These are phyloP conservation scores for Pythium brachiatum DNA, from an alignment of 352 stramenopile genomes.

Conservation along the genomic window DNA sequence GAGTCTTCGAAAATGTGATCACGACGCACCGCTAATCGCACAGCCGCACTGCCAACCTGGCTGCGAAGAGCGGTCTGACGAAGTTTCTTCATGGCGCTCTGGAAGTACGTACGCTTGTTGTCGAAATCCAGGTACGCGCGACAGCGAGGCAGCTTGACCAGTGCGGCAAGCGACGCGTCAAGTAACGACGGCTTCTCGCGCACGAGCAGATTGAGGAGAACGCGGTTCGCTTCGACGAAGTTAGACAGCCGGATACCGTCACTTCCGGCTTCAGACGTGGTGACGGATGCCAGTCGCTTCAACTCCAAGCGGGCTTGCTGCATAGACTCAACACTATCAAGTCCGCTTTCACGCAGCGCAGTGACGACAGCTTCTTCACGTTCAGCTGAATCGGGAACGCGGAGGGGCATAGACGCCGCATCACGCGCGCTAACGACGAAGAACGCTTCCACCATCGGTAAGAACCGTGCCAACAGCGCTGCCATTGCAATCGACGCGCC, in stretches of 20 bases:
- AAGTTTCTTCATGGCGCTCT: conserved; percentile 92
- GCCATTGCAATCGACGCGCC: conserved; percentile 89
- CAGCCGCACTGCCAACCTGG: conserved; percentile 89
- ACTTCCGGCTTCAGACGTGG: conserved; percentile 53
- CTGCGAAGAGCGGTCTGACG: conserved; percentile 79
- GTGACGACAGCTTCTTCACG: conserved; percentile 76
- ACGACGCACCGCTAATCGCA: conserved; percentile 88
- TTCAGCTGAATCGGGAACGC: conserved; percentile 68
- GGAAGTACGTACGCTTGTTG: conserved; percentile 99
- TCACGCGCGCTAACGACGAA: conserved; percentile 97
- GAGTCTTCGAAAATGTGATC: conserved; percentile 99
- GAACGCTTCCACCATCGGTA: conserved; percentile 98
- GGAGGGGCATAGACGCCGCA: conserved; percentile 69
- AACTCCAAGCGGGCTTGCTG: conserved; percentile 25
- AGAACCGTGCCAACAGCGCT: conserved; percentile 94
- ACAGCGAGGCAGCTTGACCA: conserved; percentile 96
- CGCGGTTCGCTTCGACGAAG: conserved; percentile 96
- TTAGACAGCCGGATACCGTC: conserved; percentile 77
- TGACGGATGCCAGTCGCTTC: conserved; percentile 37
- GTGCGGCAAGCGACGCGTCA: conserved; percentile 92
- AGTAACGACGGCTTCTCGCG: conserved; percentile 95
- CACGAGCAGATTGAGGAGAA: conserved; percentile 97
- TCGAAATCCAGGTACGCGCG: conserved; percentile 98
- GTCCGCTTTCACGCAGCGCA: conserved; percentile 62
- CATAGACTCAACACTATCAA: conserved; percentile 35